A percentile compares a stretch with the other conserved stretches of the same genome.
Evolutionary conservation across 208 protist genomes (phyloP).

Genomic region (Trypanosoma congolense): DNA sequence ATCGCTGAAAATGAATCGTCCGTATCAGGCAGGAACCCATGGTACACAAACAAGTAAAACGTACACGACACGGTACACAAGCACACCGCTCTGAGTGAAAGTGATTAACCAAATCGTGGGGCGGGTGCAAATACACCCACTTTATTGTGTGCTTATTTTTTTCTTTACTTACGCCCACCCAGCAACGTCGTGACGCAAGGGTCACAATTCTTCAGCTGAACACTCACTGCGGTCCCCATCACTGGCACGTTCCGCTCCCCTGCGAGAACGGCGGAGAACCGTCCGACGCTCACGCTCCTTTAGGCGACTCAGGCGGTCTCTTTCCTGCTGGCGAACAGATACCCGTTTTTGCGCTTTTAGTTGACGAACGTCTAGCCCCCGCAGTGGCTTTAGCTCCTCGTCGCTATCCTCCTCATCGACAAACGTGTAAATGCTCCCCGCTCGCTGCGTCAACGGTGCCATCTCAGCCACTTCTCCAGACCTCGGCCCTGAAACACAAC

Average conservation of each 20-base stretch:
- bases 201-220: conserved; percentile 18
- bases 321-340: conserved; percentile 20
- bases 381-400: conserved; percentile 39
- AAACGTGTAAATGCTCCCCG: conserved; percentile 43
- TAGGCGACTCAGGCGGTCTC: conserved; percentile 33
- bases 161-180: too few relatives aligned
- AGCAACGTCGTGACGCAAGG: too few relatives aligned
- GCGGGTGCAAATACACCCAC: too few relatives aligned
- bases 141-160: too few relatives aligned
- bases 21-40: too few relatives aligned
- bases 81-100: too few relatives aligned
- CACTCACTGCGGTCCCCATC: conserved; percentile 13
- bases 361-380: conserved; percentile 51
- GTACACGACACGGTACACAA: too few relatives aligned
- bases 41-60: too few relatives aligned
- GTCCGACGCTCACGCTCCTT: conserved; percentile 58
- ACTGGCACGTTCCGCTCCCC: not conserved
- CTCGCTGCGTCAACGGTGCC: conserved; percentile 6
- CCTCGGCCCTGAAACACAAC: conserved; percentile 7
- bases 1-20: too few relatives aligned
- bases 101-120: too few relatives aligned
- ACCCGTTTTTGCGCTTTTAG: conserved; percentile 30
- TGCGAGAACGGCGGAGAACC: conserved; percentile 22
- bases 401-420: conserved; percentile 44
- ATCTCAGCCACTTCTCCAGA: conserved; percentile 14